phyloP scores from a whole-genome alignment of 176 grass and related monocot species.

The Carex parvula region DNA sequence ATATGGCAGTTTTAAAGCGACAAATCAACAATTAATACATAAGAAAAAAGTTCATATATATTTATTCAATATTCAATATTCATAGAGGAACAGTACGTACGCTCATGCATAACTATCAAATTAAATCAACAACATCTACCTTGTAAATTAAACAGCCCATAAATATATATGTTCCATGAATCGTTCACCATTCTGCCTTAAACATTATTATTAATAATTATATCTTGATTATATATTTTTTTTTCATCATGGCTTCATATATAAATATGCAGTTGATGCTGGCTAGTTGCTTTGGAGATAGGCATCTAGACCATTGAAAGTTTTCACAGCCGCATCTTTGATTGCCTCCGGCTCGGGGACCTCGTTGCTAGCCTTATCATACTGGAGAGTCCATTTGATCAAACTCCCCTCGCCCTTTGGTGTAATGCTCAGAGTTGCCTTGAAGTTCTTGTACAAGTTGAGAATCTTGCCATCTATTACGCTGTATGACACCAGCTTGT shows the following conservation, averaged over 20 bases:
- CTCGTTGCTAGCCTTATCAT: constrained; percentile 59
- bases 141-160: no score
- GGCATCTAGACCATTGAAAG: constrained; percentile 70
- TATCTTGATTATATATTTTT: neutral
- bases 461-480: constrained; percentile 78
- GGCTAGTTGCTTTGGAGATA: constrained; percentile 71
- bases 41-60: no score
- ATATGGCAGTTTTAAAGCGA: no score
- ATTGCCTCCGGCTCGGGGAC: constrained; percentile 63
- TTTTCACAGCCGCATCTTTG: constrained; percentile 59
- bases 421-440: constrained; percentile 44
- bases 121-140: no score
- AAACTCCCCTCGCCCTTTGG: constrained; percentile 34
- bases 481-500: constrained; percentile 63
- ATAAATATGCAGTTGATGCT: neutral
- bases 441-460: constrained; percentile 67
- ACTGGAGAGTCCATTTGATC: constrained; percentile 61
- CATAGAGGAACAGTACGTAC: no score
- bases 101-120: no score
- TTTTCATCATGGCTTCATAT: neutral
- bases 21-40: no score
- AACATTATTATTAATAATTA: neutral
- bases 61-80: no score
- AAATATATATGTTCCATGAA: no score
- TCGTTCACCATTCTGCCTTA: neutral